Conservation (phyloP, 805 yeast species). For the Kuraishia piskuri region DNA sequence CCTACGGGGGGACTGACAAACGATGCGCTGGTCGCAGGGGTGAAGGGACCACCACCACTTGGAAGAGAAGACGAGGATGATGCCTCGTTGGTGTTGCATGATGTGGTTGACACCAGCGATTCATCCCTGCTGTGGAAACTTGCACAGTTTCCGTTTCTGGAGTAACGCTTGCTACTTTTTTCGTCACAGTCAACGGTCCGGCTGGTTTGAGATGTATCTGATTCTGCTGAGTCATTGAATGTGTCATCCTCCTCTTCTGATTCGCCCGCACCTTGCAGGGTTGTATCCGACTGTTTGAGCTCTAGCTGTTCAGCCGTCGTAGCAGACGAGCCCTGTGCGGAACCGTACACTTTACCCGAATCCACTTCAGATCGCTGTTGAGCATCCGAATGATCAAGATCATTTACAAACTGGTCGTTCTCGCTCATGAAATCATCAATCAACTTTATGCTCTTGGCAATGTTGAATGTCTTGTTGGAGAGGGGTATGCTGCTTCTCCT, state of each 20-base stretch:
- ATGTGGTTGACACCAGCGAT: not conserved
- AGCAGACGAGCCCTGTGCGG: not conserved
- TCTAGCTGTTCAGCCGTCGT: not conserved
- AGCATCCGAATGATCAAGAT: not conserved
- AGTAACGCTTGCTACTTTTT: not conserved
- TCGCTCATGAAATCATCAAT: constrained; percentile 4
- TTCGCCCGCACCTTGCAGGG: not conserved
- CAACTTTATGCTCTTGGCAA: constrained; percentile 17
- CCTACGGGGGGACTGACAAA: not conserved
- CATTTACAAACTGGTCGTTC: constrained; percentile 1
- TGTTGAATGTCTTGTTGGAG: constrained; percentile 30
- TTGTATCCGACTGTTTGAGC: not conserved
- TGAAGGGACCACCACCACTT: not conserved
- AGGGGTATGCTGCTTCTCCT: constrained; percentile 25
- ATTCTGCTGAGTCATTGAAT: not conserved
- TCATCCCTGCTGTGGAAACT: not conserved
- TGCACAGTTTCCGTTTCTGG: not conserved
- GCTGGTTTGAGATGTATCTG: not conserved
- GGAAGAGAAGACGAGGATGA: not conserved
- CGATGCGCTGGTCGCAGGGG: constrained; percentile 3
- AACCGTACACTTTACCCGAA: not conserved
- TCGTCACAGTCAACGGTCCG: not conserved
- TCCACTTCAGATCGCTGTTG: not conserved
- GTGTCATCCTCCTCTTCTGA: not conserved
- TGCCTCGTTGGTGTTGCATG: not conserved